Evolutionary conservation across 2,329 filamentous ascomycete species (phyloP).

Genomic region (Fusarium devonianum): DNA sequence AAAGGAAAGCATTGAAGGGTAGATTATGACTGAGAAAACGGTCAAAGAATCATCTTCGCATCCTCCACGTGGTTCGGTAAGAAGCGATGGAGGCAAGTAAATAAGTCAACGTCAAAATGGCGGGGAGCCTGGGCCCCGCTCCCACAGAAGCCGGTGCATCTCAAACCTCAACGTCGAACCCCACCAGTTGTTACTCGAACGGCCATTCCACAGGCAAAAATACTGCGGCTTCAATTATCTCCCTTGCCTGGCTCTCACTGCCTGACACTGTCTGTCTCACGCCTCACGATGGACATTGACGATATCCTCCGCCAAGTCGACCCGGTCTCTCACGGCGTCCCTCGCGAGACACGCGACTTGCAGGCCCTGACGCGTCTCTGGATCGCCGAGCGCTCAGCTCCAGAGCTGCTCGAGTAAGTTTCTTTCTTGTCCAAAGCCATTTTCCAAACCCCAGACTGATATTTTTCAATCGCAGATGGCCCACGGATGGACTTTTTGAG

Average conservation of each 20-base stretch:
- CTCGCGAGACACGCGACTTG: constrained; percentile 74
- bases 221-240: background rate
- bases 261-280: too few relatives aligned
- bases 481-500: constrained; percentile 77
- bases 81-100: background rate
- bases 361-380: constrained; percentile 90
- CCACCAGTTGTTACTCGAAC: constrained; percentile 20
- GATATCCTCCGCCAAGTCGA: constrained; percentile 81
- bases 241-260: background rate
- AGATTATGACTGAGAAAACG: too few relatives aligned
- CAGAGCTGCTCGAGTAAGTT: constrained; percentile 81
- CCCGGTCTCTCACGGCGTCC: constrained; percentile 60
- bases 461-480: constrained; percentile 58
- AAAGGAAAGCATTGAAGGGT: background rate
- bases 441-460: background rate
- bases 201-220: constrained; percentile 1
- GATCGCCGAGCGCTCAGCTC: constrained; percentile 89
- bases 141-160: constrained; percentile 22
- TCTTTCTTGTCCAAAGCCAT: background rate
- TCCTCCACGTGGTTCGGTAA: background rate
- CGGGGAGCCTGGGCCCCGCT: constrained; percentile 17
- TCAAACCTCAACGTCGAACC: constrained; percentile 8
- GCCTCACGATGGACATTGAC: constrained; percentile 82
- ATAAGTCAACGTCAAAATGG: too few relatives aligned
- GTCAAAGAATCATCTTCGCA: too few relatives aligned